A percentile compares a stretch with the other conserved stretches of the same genome.
These are phyloP conservation scores for Lentithecium fluviatile DNA, from an alignment of 495 filamentous ascomycete genomes.

Conservation along the genomic window DNA sequence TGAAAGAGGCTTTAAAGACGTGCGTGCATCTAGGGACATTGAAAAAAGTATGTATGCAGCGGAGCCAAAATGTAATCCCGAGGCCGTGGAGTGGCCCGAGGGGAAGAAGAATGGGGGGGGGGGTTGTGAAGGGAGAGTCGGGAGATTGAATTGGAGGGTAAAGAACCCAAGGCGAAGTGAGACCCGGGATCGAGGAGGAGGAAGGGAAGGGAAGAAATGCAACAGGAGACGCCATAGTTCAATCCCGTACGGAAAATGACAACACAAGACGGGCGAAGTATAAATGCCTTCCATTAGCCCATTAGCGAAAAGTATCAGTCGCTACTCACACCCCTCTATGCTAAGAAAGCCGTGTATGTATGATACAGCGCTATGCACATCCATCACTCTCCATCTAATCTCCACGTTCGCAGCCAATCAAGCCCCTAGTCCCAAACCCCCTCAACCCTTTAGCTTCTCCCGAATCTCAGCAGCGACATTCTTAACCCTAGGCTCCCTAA, in stretches of 20 bases:
- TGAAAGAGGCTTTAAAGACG: not conserved
- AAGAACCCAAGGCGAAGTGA: not conserved
- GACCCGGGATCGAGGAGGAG: no score
- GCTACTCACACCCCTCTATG: no score
- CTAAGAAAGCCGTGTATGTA: no score
- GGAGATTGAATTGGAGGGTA: conserved; percentile 2
- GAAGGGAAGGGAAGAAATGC: no score
- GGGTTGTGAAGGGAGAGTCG: not conserved
- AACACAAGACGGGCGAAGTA: no score
- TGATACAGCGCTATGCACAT: no score
- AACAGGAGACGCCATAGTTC: no score
- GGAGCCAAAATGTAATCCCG: not conserved
- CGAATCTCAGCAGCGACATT: conserved; percentile 60
- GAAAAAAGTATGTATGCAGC: conserved; percentile 1
- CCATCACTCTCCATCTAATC: no score
- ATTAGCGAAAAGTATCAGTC: no score
- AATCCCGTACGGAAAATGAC: no score
- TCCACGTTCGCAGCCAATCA: no score
- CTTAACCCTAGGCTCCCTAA: conserved; percentile 58
- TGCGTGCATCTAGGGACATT: not conserved
- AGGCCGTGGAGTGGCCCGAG: not conserved
- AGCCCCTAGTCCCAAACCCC: not conserved
- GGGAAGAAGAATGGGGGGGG: not conserved
- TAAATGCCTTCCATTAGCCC: no score
- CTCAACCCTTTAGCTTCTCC: conserved; percentile 31